Evolutionary conservation across 2,329 filamentous ascomycete species (phyloP), one percentile per base, ranked within the genome.

Genomic region (Nemania bipapillata): DNA sequence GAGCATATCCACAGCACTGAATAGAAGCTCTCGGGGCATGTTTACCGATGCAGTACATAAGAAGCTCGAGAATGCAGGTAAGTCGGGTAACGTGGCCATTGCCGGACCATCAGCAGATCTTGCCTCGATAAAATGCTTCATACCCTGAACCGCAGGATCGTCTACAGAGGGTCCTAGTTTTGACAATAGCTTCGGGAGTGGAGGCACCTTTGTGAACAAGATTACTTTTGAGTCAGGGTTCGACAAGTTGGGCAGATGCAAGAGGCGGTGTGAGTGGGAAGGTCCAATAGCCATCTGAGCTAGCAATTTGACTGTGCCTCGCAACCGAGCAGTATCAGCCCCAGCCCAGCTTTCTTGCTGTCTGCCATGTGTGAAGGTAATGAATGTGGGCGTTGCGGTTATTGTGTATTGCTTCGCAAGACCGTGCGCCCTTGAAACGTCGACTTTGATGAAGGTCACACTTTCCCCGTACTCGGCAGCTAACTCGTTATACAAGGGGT

Each of bases 1-100:
- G 58, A 97, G 86, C 1, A 99, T 86, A 77, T 98, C 96, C n/a
- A 97, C 86, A 0, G 94, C 84, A 0, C 93, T 88, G 77, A 98
- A 98, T 50, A 94, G 85, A 0, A 86, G 82, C 15, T 92, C 91
- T 0, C 83, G 77, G 0, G 91, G 86, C 1, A 96, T 80, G 0
- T 82, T 81, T 0, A 80, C 76, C 3, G 89, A 84, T 0, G 86
- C 86, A 1, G 83, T 80, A 37, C 83, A 85, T 5, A 97, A 68
- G 72, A 91, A 90, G 0, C 76, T 75, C 0, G 89, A 87, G 69
- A 97, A 89, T 1, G 84, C 81, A 5, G 86, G 81, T 40, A 97
- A 83, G 75, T 93, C 86, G 0, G 94, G 93, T 0, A 97, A 81
- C 0, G 90, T 84, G 0, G 90, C 87, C 76, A 92, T 88, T 20